Evolutionary conservation across 2,329 filamentous ascomycete species (phyloP).

Genomic region (Helotiales sp.): DNA sequence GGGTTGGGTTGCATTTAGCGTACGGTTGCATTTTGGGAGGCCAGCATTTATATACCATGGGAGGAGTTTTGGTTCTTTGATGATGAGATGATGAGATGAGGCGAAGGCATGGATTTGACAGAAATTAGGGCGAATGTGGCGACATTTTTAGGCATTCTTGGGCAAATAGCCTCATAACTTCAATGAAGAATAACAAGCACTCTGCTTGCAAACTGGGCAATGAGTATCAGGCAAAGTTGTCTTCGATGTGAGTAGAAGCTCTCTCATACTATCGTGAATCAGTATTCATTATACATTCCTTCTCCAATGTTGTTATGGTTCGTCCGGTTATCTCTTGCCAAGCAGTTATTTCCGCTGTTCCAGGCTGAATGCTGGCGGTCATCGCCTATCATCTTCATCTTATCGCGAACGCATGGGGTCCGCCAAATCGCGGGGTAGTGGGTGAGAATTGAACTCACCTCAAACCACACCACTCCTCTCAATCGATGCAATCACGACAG

Average conservation of each 20-base stretch:
- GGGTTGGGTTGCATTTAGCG: slow-evolving; percentile 15
- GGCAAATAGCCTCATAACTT: too few species aligned
- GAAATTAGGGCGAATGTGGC: neutral
- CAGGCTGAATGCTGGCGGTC: neutral
- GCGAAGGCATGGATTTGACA: neutral
- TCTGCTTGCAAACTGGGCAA: too few species aligned
- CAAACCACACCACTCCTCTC: neutral
- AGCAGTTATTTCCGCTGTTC: neutral
- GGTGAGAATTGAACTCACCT: neutral
- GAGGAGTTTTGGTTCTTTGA: neutral
- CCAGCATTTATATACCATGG: slow-evolving; percentile 4
- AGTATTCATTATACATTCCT: neutral
- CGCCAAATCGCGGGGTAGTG: slow-evolving; percentile 4
- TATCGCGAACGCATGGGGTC: neutral
- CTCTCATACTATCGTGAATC: too few species aligned
- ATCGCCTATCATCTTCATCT: neutral
- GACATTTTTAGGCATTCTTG: too few species aligned
- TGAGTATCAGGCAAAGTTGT: too few species aligned
- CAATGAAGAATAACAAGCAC: too few species aligned
- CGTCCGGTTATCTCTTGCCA: neutral
- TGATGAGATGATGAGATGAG: neutral
- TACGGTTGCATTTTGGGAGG: slow-evolving; percentile 6
- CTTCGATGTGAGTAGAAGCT: too few species aligned
- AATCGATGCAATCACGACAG: neutral
- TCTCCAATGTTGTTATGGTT: neutral